Conservation (phyloP, 208 protist species). For the Crithidia mellificae region DNA sequence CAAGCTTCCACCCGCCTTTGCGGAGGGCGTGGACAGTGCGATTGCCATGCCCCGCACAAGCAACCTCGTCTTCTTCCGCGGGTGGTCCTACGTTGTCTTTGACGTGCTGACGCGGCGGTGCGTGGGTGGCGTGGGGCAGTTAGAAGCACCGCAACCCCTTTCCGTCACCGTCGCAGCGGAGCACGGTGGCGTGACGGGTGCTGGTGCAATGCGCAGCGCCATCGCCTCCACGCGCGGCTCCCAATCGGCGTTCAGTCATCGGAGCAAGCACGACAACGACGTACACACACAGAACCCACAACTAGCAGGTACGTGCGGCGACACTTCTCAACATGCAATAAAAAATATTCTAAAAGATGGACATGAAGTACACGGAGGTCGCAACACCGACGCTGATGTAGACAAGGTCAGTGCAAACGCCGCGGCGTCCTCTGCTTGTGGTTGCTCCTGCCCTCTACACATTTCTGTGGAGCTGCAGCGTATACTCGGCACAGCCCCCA, state of each 20-base stretch:
- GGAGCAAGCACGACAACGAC: neutral
- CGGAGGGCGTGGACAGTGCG: conserved; percentile 23
- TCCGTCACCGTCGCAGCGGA: neutral
- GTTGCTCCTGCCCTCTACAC: neutral
- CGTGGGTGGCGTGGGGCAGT: conserved; percentile 21
- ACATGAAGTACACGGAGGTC: neutral
- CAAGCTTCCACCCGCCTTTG: conserved; percentile 31
- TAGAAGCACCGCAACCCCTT: neutral
- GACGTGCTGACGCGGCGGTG: conserved; percentile 22
- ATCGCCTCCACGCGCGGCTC: neutral
- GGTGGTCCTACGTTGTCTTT: conserved; percentile 26
- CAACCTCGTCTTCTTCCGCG: conserved; percentile 32
- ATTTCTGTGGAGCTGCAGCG: conserved; percentile 7
- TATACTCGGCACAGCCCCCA: neutral
- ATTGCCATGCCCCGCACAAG: conserved; percentile 17
- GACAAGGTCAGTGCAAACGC: neutral
- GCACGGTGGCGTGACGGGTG: neutral
- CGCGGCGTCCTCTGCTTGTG: neutral
- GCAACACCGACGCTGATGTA: neutral
- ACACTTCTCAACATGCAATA: too few relatives aligned
- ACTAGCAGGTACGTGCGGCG: too few relatives aligned
- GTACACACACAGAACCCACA: too few relatives aligned
- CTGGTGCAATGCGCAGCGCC: neutral
- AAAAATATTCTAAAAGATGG: too few relatives aligned
- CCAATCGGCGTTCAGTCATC: neutral